Conservation (phyloP, 352 stramenopile genomes). For the Pythium coloratum region DNA sequence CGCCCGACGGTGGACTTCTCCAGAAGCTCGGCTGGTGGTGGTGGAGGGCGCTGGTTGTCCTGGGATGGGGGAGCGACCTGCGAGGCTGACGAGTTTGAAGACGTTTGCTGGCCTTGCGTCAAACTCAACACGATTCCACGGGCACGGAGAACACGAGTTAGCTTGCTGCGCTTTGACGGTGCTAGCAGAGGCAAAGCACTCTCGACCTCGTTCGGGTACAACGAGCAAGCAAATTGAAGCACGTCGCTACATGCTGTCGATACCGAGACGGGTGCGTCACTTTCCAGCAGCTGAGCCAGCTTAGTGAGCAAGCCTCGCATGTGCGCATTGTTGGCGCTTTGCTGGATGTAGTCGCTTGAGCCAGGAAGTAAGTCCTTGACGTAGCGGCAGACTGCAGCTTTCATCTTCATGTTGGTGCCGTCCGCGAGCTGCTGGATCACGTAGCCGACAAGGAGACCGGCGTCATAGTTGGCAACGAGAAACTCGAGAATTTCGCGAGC, state of each 20-base stretch:
- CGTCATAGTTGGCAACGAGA: constrained; percentile 50
- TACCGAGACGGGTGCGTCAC: constrained; percentile 60
- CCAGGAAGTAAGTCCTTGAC: constrained; percentile 54
- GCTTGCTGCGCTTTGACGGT: constrained; percentile 50
- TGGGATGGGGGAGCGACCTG: background rate
- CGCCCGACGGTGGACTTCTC: constrained; percentile 12
- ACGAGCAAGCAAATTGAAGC: constrained; percentile 40
- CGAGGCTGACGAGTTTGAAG: background rate
- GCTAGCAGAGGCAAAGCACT: constrained; percentile 48
- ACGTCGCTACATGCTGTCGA: constrained; percentile 59
- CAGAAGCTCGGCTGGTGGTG: background rate
- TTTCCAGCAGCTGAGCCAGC: constrained; percentile 63
- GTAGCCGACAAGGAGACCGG: constrained; percentile 40
- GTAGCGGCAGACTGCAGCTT: constrained; percentile 65
- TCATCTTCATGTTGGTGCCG: constrained; percentile 81
- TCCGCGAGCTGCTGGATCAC: constrained; percentile 67
- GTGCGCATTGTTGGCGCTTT: constrained; percentile 60
- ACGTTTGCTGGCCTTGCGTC: background rate
- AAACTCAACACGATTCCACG: constrained; percentile 49
- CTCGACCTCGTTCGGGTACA: constrained; percentile 62
- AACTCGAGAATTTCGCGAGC: constrained; percentile 69
- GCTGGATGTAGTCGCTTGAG: constrained; percentile 56
- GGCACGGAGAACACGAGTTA: constrained; percentile 56
- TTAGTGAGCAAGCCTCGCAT: constrained; percentile 74
- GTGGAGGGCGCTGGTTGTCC: constrained; percentile 22